Base-by-base conservation (phyloP, 2,329 filamentous ascomycete species). In the Elsinoe ampelina region DNA sequence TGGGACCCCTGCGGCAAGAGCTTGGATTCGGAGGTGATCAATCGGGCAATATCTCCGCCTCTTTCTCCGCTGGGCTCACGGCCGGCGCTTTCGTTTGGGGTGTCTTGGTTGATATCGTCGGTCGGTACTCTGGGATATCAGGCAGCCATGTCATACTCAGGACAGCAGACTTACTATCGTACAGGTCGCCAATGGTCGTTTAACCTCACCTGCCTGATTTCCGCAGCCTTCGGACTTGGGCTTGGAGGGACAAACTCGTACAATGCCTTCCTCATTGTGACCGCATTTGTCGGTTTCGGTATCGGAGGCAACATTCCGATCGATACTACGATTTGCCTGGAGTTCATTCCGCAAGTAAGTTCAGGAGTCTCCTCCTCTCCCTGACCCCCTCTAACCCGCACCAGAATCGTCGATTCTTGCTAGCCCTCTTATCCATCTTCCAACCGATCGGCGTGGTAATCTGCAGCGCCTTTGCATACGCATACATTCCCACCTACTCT, bases 51-150 rank as follows among this genome's bases (percentile, higher is more conserved):
- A 76, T 82, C n/a, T 78, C 73, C 7, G 76, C 76, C 0, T 74
- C 77, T 3, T 81, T 81, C 63, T 79, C 74, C 6, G 71, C 77
- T 3, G 80, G 80, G 0, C 66, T 82, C 19, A 79, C 78, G 2
- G 76, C 74, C 7, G 80, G 80, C 0, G 79, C 80, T 0, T 77
- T 80, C 48, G 69, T 77, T 5, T 82, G 78, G 77, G 80, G 80
- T 0, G 69, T 80, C 8, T 60, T 82, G 58, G 77, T 79, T 5
- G 80, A 82, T 60, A 74, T 81, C 32, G 70, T 77, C 38, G 75
- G 74, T 63, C 54, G 41, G 64, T 64, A 34, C 69, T 50, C 50
- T 48, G 39, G 48, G 50, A 22, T 55, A 41, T 26, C 34, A 36
- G 39, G 17, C 17, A n/a, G 12, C 19, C 10, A 3, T 6, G 20